Conservation (phyloP, 1,284 basidiomycete species). For the Amylostereum chailletii region DNA sequence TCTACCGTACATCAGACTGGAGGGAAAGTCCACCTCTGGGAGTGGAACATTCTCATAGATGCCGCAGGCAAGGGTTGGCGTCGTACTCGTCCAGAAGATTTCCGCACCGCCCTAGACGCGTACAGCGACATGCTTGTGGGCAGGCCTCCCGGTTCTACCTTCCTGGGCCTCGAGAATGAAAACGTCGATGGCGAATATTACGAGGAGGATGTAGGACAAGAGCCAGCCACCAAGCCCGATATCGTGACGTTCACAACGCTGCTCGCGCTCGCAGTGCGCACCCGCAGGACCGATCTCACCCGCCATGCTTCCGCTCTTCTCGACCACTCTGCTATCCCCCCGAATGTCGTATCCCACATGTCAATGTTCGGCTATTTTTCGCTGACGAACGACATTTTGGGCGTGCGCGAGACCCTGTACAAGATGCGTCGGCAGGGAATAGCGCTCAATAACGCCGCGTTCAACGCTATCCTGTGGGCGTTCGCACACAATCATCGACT, state of each 20-base stretch:
- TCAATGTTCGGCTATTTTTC: conserved; percentile 50
- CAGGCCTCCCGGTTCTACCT: conserved; percentile 33
- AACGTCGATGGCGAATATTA: neutral
- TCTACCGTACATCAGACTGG: conserved; percentile 43
- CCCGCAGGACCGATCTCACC: conserved; percentile 34
- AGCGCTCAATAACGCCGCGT: conserved; percentile 51
- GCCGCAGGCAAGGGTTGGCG: conserved; percentile 60
- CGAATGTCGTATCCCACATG: conserved; percentile 55
- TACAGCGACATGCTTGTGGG: conserved; percentile 47
- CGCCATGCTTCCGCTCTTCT: conserved; percentile 45
- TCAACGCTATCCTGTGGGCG: conserved; percentile 62
- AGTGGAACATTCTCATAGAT: conserved; percentile 71
- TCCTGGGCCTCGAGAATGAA: conserved; percentile 13
- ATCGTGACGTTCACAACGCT: conserved; percentile 62
- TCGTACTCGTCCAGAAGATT: conserved; percentile 45
- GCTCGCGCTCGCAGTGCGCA: conserved; percentile 51
- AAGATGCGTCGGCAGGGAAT: conserved; percentile 41
- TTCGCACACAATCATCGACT: conserved; percentile 45
- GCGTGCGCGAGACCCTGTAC: conserved; percentile 44
- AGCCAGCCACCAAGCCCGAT: conserved; percentile 34
- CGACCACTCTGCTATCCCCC: conserved; percentile 38
- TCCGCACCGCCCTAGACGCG: conserved; percentile 49
- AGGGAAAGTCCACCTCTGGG: conserved; percentile 43
- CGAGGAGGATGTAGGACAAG: neutral
- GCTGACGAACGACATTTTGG: conserved; percentile 33